These are phyloP conservation scores for Silene uniflora DNA, from an alignment of 148 eudicot species.

Conservation along the genomic window DNA sequence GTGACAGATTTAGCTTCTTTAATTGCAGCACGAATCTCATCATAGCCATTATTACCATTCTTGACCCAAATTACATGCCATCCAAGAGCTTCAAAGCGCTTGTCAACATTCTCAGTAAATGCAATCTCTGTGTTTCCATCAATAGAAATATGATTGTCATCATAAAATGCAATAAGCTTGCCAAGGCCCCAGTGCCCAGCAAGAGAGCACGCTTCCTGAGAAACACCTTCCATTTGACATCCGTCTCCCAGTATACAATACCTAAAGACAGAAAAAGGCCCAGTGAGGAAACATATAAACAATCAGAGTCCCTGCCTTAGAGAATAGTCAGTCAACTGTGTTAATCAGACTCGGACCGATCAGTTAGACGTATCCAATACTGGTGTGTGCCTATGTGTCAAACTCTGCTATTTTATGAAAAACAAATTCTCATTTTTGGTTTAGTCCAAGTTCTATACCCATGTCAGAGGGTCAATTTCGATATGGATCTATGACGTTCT, in stretches of 20 bases:
- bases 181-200: slow-evolving; percentile 99
- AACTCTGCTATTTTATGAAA: not conserved
- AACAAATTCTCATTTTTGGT: not conserved
- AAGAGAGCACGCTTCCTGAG: slow-evolving; percentile 93
- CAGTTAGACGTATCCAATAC: no score
- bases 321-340: not conserved
- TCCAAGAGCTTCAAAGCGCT: slow-evolving; percentile 90
- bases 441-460: no score
- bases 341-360: no score
- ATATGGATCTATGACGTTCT: no score
- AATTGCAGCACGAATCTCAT: slow-evolving; percentile 98
- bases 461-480: no score
- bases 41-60: slow-evolving; percentile 91
- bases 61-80: slow-evolving; percentile 99
- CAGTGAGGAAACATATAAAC: slow-evolving; percentile 4
- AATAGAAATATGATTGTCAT: slow-evolving; percentile 97
- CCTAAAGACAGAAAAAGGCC: slow-evolving; percentile 31
- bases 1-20: slow-evolving; percentile 92
- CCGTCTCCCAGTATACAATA: slow-evolving; percentile 85
- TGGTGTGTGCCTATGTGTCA: no score
- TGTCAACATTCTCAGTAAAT: slow-evolving; percentile 84
- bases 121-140: slow-evolving; percentile 98
- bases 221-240: slow-evolving; percentile 96
- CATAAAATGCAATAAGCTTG: slow-evolving; percentile 95
- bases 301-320: slow-evolving; percentile 1